phyloP scores from a whole-genome alignment of 306 rosid species.

The Geum urbanum region DNA sequence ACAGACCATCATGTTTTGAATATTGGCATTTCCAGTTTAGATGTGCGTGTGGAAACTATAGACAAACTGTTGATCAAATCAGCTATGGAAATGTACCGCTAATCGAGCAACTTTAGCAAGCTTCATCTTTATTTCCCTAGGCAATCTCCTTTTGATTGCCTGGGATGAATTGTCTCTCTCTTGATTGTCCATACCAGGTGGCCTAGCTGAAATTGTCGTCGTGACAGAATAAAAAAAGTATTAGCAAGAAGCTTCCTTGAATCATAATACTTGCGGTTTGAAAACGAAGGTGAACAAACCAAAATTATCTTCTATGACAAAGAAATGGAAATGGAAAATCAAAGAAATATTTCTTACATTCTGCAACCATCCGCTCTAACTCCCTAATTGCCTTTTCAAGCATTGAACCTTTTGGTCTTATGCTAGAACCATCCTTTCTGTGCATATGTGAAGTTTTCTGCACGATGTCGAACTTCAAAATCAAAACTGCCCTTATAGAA shows the following conservation, averaged over 20 bases:
- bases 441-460: conserved; percentile 60
- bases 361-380: conserved; percentile 93
- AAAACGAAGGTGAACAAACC: conserved; percentile 1
- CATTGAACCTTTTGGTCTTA: conserved; percentile 70
- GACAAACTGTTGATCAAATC: conserved; percentile 5
- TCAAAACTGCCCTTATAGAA: conserved; percentile 13
- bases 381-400: conserved; percentile 92
- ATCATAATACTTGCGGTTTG: conserved; percentile 19
- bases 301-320: conserved; percentile 2
- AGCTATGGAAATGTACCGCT: conserved; percentile 54
- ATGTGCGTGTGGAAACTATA: neutral
- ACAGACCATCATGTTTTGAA: neutral
- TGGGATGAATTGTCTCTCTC: conserved; percentile 72
- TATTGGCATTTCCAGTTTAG: conserved; percentile 2
- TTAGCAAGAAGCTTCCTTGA: conserved; percentile 19
- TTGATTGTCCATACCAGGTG: conserved; percentile 74
- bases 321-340: conserved; percentile 15
- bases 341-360: conserved; percentile 55
- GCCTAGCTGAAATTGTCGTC: conserved; percentile 67
- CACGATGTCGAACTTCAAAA: conserved; percentile 33
- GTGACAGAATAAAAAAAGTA: conserved; percentile 23
- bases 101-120: conserved; percentile 97
- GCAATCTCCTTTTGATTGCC: conserved; percentile 91
- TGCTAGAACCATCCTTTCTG: conserved; percentile 82
- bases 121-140: conserved; percentile 90